Conservation (phyloP, 1,139 yeast genomes). For the Suhomyces bribrorum region DNA sequence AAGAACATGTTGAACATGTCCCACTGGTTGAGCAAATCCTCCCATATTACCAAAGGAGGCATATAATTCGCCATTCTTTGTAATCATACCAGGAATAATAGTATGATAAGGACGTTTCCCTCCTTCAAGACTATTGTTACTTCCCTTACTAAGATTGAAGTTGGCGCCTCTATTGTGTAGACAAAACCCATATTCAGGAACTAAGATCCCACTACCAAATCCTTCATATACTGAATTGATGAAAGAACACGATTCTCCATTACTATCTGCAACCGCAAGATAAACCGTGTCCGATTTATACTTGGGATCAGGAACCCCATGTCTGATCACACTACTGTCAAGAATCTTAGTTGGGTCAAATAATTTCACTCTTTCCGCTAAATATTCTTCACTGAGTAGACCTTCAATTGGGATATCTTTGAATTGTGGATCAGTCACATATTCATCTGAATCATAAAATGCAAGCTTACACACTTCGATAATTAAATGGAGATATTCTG, state of each 20-base stretch:
- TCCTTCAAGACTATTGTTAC: slow-evolving; percentile 64
- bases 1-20: slow-evolving; percentile 76
- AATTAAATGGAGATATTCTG: slow-evolving; percentile 67
- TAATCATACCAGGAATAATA: slow-evolving; percentile 80
- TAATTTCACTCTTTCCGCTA: slow-evolving; percentile 50
- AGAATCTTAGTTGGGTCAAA: slow-evolving; percentile 44
- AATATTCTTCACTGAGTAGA: slow-evolving; percentile 44
- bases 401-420: slow-evolving; percentile 38
- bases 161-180: slow-evolving; percentile 79
- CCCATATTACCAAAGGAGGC: slow-evolving; percentile 88
- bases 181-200: slow-evolving; percentile 66
- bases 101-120: slow-evolving; percentile 82
- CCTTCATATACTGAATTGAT: slow-evolving; percentile 72
- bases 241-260: slow-evolving; percentile 82
- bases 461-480: slow-evolving; percentile 73
- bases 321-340: slow-evolving; percentile 44
- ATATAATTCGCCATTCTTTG: slow-evolving; percentile 48
- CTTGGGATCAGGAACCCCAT: slow-evolving; percentile 63
- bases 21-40: slow-evolving; percentile 85
- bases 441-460: slow-evolving; percentile 76
- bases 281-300: slow-evolving; percentile 78
- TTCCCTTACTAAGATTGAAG: slow-evolving; percentile 61
- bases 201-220: slow-evolving; percentile 75
- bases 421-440: slow-evolving; percentile 62
- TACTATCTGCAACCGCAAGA: slow-evolving; percentile 64